Percentiles rank a stretch among this genome's conserved stretches.
Conservation (phyloP, 2,329 filamentous ascomycete species). For the Alternaria solani region DNA sequence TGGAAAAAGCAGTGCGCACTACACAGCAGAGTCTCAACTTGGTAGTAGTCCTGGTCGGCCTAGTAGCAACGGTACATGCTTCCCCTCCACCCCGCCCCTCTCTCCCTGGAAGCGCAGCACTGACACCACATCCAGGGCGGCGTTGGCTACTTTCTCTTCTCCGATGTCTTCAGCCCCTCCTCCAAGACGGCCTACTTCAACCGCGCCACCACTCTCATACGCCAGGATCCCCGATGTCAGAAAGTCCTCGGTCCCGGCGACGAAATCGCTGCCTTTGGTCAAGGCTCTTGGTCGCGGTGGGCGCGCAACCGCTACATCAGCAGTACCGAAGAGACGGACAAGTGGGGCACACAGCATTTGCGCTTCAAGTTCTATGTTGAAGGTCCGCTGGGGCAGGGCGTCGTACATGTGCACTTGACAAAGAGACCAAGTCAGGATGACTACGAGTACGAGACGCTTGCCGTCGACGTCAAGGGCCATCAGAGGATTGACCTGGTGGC, state of each 20-base stretch:
- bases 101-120: neutral
- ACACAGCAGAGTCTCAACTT: conserved; percentile 94
- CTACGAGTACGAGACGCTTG: conserved; percentile 81
- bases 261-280: conserved; percentile 82
- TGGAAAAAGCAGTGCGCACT: conserved; percentile 82
- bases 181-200: conserved; percentile 91
- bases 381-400: conserved; percentile 76
- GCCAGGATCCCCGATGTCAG: conserved; percentile 73
- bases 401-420: conserved; percentile 80
- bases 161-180: conserved; percentile 61
- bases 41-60: conserved; percentile 75
- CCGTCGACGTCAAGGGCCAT: conserved; percentile 76
- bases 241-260: conserved; percentile 76
- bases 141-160: conserved; percentile 62
- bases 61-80: conserved; percentile 73
- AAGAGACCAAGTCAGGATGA: conserved; percentile 70
- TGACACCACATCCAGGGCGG: conserved; percentile 63
- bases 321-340: conserved; percentile 73
- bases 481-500: conserved; percentile 56
- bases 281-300: conserved; percentile 84
- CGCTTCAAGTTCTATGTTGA: conserved; percentile 86
- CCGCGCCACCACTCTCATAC: conserved; percentile 81
- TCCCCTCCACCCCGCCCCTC: neutral
- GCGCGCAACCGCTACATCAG: conserved; percentile 68
- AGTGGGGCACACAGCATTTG: conserved; percentile 79